Evolutionary conservation across 2,329 filamentous ascomycete species (phyloP).

Genomic region (Trichoderma lentiforme): DNA sequence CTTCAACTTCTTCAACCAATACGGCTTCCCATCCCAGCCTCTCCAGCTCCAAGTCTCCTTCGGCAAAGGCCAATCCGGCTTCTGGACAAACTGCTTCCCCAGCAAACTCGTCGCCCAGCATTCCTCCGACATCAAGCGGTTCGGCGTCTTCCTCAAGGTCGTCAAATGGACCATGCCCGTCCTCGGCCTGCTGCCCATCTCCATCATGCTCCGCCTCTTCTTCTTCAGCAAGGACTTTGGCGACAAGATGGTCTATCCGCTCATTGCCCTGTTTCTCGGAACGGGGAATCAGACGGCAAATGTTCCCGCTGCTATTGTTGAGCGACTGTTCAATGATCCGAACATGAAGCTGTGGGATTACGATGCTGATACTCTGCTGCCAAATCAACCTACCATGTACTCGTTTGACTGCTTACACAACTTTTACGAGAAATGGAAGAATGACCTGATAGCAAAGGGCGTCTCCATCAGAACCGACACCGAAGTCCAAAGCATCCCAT

Average conservation of each 20-base stretch:
- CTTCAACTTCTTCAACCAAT: constrained; percentile 59
- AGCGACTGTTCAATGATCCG: constrained; percentile 56
- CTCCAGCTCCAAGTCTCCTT: constrained; percentile 62
- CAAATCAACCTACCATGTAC: constrained; percentile 62
- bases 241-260: constrained; percentile 67
- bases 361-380: constrained; percentile 51
- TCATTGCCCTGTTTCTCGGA: constrained; percentile 70
- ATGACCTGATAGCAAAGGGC: constrained; percentile 50
- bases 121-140: constrained; percentile 54
- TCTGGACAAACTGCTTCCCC: constrained; percentile 65
- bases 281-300: constrained; percentile 73
- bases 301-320: constrained; percentile 65
- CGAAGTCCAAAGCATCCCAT: constrained; percentile 51
- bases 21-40: constrained; percentile 54
- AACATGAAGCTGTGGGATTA: constrained; percentile 61
- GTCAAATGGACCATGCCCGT: constrained; percentile 59
- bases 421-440: constrained; percentile 60
- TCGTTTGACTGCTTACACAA: constrained; percentile 60
- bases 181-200: constrained; percentile 60
- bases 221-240: constrained; percentile 67
- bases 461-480: constrained; percentile 56
- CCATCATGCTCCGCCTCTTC: constrained; percentile 63
- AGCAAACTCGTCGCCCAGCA: constrained; percentile 55
- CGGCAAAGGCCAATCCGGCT: constrained; percentile 54
- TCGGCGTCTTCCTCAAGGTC: constrained; percentile 53